Base-by-base conservation (phyloP, 495 filamentous ascomycete genomes). In the Xylaria venustula region DNA sequence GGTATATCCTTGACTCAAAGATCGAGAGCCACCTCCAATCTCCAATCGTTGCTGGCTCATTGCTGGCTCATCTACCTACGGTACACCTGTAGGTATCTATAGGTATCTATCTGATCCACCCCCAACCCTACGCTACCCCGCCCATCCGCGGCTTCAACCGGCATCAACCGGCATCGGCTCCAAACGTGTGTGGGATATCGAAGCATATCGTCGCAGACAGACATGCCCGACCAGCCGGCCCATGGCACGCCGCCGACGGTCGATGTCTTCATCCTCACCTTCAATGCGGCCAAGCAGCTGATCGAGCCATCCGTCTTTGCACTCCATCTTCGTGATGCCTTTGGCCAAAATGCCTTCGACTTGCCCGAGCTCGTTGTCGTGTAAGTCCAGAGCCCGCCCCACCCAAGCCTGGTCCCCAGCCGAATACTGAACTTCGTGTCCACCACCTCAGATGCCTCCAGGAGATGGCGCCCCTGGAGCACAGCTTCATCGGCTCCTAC, bases 401-500 rank as follows among this genome's bases (percentile, higher is more conserved):
- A 7, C 40, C 7, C 15, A 3, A 47, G 9, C 44, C 14, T 22
- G 20, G 9, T 28, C 67, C 72, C 41, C 51, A 4, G 22, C 37
- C 22, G 51, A 8, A 4, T n/a, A 8, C 60, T 54, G 20, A 55
- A 14, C 1, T 17, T 44, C 42, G n/a, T 50, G 57, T 44, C 58
- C 58, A 50, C 25, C 47, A 30, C 15, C 25, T 60, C 88, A 52
- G 61, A 82, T 93, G 87, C 42, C 84, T 98, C 14, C 92, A 98
- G 75, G 94, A 98, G 73, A 82, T 97, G 60, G 90, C 92, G 6
- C 94, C 95, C 0, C 81, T 97, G 28, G 80, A 87, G 25, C 84
- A 90, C 65, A 81, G 91, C 15, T 94, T 98, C 68, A 85, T 98
- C 8, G 93, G 93, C n/a, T 88, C 90, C 46, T 86, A 88, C 17